phyloP scores from a whole-genome alignment of 2,329 filamentous ascomycete species.

The Pseudogymnoascus sp. region DNA sequence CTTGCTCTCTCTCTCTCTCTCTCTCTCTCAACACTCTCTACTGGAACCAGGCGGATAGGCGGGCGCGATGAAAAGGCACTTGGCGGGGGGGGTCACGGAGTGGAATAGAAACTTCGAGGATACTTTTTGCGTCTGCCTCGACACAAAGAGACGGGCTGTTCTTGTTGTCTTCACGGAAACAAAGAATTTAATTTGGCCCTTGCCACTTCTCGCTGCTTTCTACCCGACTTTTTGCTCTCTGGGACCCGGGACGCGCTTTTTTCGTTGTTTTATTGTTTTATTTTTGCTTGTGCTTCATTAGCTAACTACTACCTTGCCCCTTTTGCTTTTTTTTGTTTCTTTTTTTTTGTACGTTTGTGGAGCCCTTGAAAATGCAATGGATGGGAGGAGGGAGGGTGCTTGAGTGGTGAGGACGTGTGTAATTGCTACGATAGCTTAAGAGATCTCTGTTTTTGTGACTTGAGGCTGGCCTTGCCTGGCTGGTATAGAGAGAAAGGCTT shows the following conservation, averaged over 20 bases:
- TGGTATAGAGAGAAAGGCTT: neutral
- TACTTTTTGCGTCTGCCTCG: neutral
- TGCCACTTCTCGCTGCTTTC: conserved; percentile 6
- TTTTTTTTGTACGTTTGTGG: conserved; percentile 8
- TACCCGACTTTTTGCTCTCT: neutral
- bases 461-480: neutral
- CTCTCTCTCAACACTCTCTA: conserved; percentile 1
- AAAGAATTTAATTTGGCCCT: conserved; percentile 4
- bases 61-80: neutral
- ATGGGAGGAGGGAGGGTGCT: conserved; percentile 2
- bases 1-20: neutral
- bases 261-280: conserved; percentile 6
- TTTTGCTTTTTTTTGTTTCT: neutral
- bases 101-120: neutral
- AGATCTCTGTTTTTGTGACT: conserved; percentile 5
- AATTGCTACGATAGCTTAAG: conserved; percentile 7
- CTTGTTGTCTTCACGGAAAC: conserved; percentile 6
- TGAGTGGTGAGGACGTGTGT: conserved; percentile 5
- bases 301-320: conserved; percentile 1
- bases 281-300: conserved; percentile 1
- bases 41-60: conserved; percentile 6
- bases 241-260: neutral
- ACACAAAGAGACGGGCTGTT: neutral
- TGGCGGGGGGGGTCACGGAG: neutral
- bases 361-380: conserved; percentile 7